phyloP scores from a whole-genome alignment of 192 early-diverging fungal species.

The Linnemannia hyalina region DNA sequence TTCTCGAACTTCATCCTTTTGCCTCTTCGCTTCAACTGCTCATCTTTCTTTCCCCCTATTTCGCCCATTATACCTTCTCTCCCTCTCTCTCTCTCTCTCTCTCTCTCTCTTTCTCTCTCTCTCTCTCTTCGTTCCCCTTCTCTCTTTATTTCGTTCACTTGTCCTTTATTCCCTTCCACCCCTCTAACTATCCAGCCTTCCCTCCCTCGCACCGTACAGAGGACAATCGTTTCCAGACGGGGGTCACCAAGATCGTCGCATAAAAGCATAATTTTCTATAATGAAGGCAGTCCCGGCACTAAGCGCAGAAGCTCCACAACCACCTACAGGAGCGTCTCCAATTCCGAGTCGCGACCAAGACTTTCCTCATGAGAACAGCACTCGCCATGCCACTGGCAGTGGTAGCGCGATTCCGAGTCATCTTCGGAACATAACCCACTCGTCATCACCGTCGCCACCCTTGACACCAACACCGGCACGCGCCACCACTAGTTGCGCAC shows the following conservation, averaged over 20 bases:
- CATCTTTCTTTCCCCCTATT: not conserved
- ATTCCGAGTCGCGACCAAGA: not conserved
- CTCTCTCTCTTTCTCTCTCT: not conserved
- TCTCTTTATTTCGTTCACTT: not conserved
- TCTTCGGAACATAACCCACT: conserved; percentile 10
- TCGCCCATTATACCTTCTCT: not conserved
- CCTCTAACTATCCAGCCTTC: not conserved
- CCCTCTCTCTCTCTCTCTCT: not conserved
- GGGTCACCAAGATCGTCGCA: not conserved
- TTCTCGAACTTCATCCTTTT: not conserved
- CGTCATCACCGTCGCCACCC: not conserved
- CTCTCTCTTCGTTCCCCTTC: not conserved
- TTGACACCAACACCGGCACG: conserved; percentile 1
- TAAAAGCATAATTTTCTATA: not conserved
- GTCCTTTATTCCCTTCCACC: not conserved
- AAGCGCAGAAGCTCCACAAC: not conserved
- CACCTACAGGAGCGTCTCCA: not conserved
- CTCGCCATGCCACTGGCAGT: not conserved
- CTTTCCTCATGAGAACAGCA: not conserved
- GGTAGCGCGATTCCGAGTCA: not conserved
- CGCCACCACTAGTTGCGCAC: not conserved
- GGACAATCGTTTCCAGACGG: not conserved
- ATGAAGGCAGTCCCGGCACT: not conserved
- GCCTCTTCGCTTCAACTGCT: too few relatives aligned
- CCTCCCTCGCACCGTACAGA: not conserved